Evolutionary conservation across 2,329 filamentous ascomycete genomes (phyloP), one percentile per base, ranked within the genome.

Genomic region (Ramularia endophylla): DNA sequence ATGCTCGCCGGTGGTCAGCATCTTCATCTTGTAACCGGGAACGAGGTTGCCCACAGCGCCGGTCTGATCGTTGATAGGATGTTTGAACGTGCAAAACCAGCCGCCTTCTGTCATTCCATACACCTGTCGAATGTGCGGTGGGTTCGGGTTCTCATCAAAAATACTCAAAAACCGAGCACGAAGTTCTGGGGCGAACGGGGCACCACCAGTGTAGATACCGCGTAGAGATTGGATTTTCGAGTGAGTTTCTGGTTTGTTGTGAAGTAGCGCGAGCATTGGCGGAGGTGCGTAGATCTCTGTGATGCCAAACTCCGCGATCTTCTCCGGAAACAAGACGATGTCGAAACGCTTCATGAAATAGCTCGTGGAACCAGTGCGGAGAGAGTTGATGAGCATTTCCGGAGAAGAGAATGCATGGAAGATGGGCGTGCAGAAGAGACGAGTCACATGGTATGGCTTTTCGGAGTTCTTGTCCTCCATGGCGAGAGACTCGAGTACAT

Each of bases 51-150:
- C 74, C 6, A 77, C 68, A 30, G 71, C 73, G 16, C 65, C 71
- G 4, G 65, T 65, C 12, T 58, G 52, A 33, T 71, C 69, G 11
- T 59, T 55, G 38, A 69, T 59, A 2, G 50, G 50, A 39, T 60
- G 64, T 40, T 68, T 65, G 53, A 70, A 67, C 2, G 57, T 62
- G 50, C 63, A 51, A 59, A 65, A 41, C 74, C 74, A 51, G 57
- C 65, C 56, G 2, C 56, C 55, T 46, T 78, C 75, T 0, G 74
- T 77, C 68, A 76, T 75, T 1, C 75, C 74, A 67, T 70, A 78
- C 27, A 74, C 64, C 44, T 73, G 71, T 8, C 62, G 62, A 11
- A 74, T 63, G 13, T 62, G 59, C 0, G 70, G 68, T 22, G 65
- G 56, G 1, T 50, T 47, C 18, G 56, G 71, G 63, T 11, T 65